A percentile compares a stretch with the other conserved stretches of the same genome.
Conservation (phyloP, 495 filamentous ascomycete genomes). For the Penicillium mononematosum region DNA sequence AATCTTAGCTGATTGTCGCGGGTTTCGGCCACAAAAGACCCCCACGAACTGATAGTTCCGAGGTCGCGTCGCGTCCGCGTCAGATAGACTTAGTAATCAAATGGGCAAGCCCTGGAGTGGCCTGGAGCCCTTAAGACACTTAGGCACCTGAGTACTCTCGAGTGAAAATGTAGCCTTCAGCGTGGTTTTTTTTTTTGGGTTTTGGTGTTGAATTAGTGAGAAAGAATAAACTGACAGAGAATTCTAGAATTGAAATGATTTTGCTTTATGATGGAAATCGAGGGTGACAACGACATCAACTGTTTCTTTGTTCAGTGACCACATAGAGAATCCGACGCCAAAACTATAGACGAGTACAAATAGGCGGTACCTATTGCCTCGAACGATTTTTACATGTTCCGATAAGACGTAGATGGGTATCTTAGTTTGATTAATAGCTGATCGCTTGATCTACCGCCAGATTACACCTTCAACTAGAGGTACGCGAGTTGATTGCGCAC, state of each 20-base stretch:
- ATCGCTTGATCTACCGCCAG: not conserved
- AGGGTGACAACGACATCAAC: not conserved
- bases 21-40: not conserved
- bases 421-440: not conserved
- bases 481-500: conserved; percentile 16
- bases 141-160: not conserved
- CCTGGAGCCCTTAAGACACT: too few relatives aligned
- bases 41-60: not conserved
- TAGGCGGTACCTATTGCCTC: not conserved
- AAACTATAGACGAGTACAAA: not conserved
- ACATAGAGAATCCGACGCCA: not conserved
- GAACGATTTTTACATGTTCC: not conserved
- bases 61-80: conserved; percentile 2
- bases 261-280: not conserved
- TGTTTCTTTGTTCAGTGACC: not conserved
- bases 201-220: not conserved
- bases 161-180: not conserved
- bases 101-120: not conserved
- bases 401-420: not conserved
- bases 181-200: not conserved
- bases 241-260: not conserved
- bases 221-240: not conserved
- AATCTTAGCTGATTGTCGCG: not conserved
- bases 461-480: not conserved
- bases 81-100: not conserved